Percentiles rank a stretch among this genome's conserved stretches.
Conservation (phyloP, 164 flowering plant genomes). For the Chimonanthus salicifolius region DNA sequence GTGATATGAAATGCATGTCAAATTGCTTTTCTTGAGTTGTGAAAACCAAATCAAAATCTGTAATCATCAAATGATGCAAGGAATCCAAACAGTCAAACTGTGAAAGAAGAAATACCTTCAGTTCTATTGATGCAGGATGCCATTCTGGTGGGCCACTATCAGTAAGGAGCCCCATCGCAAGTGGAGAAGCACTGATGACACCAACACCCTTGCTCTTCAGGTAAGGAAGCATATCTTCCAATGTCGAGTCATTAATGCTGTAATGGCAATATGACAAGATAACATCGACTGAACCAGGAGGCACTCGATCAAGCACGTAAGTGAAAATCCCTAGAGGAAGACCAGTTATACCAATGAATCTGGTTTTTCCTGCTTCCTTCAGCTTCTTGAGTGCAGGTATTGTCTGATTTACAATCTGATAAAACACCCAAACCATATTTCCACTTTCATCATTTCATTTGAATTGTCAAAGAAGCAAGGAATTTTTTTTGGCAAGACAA, state of each 20-base stretch:
- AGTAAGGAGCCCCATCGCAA: slow-evolving; percentile 94
- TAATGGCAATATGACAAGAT: slow-evolving; percentile 89
- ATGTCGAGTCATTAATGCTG: slow-evolving; percentile 69
- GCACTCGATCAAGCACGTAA: slow-evolving; percentile 84
- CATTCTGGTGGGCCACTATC: slow-evolving; percentile 92
- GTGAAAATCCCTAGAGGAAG: slow-evolving; percentile 72
- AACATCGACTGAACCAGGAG: slow-evolving; percentile 86
- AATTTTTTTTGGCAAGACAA: too few relatives aligned
- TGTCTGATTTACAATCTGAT: slow-evolving; percentile 86
- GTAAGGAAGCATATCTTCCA: slow-evolving; percentile 82
- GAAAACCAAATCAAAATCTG: too few relatives aligned
- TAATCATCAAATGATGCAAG: neutral
- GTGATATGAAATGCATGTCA: too few relatives aligned
- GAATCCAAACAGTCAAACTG: neutral
- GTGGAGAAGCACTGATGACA: slow-evolving; percentile 85
- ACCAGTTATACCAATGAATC: slow-evolving; percentile 90
- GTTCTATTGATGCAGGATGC: slow-evolving; percentile 92
- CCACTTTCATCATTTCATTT: slow-evolving; percentile 1
- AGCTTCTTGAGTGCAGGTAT: slow-evolving; percentile 83
- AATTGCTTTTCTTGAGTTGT: too few relatives aligned
- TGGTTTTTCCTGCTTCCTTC: slow-evolving; percentile 75
- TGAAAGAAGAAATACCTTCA: slow-evolving; percentile 49
- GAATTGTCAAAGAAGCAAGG: neutral
- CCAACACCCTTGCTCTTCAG: slow-evolving; percentile 91
- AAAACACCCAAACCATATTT: slow-evolving; percentile 8